Evolutionary conservation across 805 yeast species (phyloP), one percentile per base, ranked within the genome.

Genomic region (Yarrowia deformans): DNA sequence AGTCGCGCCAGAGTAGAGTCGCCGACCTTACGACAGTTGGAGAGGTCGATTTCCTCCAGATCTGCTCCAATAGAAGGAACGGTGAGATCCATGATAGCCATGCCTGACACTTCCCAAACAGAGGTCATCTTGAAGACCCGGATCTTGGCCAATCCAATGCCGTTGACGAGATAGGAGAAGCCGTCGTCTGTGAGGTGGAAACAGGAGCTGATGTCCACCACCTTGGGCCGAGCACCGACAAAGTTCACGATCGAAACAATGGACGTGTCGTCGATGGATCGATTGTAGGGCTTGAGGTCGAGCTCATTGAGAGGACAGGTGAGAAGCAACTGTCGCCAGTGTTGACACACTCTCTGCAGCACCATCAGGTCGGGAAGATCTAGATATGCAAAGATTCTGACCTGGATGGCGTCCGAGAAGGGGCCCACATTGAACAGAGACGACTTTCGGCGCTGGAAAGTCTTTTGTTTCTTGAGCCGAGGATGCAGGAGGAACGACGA

Each of bases 1-100:
- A 90, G 78, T 72, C 93, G 80, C 72, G 88, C 89, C 48, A 90
- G 79, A 5, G 89, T 92, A 72, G 85, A 87, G 75, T 90, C 95
- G 64, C 87, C 81, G 1, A 90, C 91, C 72, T 87, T 88, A 29
- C 93, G 80, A 73, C 94, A 90, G 76, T 90, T 89, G 10, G 90
- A 84, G 52, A 90, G 79, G 75, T 90, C 92, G 23, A 90, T 79
- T 67, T 85, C 87, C 68, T 82, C 85, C 46, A 90, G 78, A 71
- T 83, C 78, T 42, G 82, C 80, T 9, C 93, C 93, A 40, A 89
- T 87, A 72, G 85, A 82, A 0, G 89, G 88, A 1, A 85, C 87
- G 1, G 91, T 84, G 50, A 90, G 77, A 75, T 90, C 94, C 92
- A 90, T 88, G 39, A 90, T 88, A 2, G 93, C 90, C 91, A 89